phyloP scores from a whole-genome alignment of 2,329 filamentous ascomycete species.

The Pestalotiopsis sp. region DNA sequence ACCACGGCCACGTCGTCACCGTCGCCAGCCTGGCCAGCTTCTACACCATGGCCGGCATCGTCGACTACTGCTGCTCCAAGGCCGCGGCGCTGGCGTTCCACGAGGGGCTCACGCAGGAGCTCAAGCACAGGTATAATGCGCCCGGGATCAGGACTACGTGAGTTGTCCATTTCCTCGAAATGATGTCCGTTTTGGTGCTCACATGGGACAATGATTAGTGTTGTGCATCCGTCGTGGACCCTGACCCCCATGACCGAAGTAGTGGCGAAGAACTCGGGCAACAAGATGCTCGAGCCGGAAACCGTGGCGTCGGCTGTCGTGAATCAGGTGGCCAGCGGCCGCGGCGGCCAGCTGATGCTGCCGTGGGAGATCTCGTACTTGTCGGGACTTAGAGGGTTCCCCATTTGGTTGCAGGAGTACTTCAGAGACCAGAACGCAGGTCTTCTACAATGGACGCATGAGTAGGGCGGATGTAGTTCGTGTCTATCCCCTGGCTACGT shows the following conservation, averaged over 20 bases:
- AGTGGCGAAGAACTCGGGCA: neutral
- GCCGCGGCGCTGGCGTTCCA: slow-evolving; percentile 53
- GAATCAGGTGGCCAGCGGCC: neutral
- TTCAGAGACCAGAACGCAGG: neutral
- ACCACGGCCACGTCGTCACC: slow-evolving; percentile 53
- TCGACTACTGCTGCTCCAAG: slow-evolving; percentile 53
- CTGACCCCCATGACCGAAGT: neutral
- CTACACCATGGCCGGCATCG: slow-evolving; percentile 43
- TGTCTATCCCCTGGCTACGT: neutral
- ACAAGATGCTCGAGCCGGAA: neutral
- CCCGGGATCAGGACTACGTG: neutral
- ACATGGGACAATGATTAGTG: neutral
- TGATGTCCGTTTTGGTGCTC: neutral
- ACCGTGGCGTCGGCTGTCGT: neutral
- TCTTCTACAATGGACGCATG: neutral
- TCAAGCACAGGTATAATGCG: slow-evolving; percentile 35
- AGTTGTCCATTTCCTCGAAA: neutral
- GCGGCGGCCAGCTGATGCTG: neutral
- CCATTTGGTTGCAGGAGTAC: neutral
- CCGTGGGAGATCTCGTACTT: neutral
- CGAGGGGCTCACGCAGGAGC: slow-evolving; percentile 42
- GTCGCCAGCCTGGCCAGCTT: slow-evolving; percentile 53
- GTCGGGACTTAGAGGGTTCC: neutral
- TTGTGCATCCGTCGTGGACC: neutral
- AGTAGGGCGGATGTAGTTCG: neutral